Evolutionary conservation across 441 rosid species (phyloP).

Genomic region (Hura crepitans): DNA sequence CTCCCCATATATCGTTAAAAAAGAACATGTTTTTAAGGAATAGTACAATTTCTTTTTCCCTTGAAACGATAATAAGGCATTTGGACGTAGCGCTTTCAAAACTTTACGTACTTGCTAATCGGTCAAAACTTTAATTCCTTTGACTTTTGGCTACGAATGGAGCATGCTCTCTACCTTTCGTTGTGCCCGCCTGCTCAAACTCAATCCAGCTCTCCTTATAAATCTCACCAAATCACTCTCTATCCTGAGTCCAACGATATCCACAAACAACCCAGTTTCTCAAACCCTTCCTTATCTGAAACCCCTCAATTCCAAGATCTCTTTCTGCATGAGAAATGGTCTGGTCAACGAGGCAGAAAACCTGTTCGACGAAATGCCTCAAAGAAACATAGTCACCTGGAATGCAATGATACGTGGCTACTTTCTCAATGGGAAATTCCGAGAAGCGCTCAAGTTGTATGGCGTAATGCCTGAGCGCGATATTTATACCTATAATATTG

Average conservation of each 20-base stretch:
- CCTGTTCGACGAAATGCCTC: constrained; percentile 43
- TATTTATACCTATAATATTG: constrained; percentile 32
- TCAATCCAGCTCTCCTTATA: constrained; percentile 5
- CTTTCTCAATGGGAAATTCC: constrained; percentile 30
- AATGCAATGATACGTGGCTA: constrained; percentile 40
- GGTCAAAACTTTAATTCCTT: not conserved
- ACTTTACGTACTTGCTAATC: not conserved
- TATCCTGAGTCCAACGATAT: constrained; percentile 8
- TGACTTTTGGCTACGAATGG: not conserved
- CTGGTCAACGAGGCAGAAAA: constrained; percentile 29
- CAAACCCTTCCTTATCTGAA: constrained; percentile 20
- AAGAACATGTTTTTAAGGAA: too few species aligned
- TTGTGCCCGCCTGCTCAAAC: constrained; percentile 13
- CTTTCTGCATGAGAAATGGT: constrained; percentile 28
- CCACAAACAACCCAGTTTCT: constrained; percentile 10
- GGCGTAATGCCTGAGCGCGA: constrained; percentile 34
- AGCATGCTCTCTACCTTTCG: constrained; percentile 2
- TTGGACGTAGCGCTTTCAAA: not conserved
- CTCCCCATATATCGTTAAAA: too few species aligned
- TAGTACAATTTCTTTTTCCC: too few species aligned
- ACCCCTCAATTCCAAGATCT: constrained; percentile 29
- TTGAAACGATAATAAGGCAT: not conserved
- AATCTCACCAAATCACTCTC: constrained; percentile 23
- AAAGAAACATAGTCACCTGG: constrained; percentile 36
- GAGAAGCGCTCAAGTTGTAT: constrained; percentile 28